These are phyloP conservation scores for Leishmania amazonensis DNA, from an alignment of 208 protist genomes.

Conservation along the genomic window DNA sequence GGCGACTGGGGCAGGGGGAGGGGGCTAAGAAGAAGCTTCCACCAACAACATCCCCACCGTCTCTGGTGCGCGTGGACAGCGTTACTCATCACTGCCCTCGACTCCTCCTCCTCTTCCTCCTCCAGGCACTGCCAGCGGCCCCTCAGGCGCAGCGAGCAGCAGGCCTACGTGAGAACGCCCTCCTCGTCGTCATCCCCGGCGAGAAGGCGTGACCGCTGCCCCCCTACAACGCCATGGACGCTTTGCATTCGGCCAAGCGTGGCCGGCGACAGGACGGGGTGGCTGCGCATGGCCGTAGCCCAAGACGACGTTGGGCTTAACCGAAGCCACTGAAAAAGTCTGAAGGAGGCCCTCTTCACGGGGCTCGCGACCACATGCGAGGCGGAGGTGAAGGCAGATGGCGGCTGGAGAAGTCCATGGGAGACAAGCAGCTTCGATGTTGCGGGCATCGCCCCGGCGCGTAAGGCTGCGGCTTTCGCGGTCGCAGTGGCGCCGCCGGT, in stretches of 20 bases:
- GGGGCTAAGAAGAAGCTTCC: not conserved
- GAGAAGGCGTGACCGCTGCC: constrained; percentile 29
- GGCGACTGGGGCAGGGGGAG: not conserved
- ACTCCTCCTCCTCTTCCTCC: not conserved
- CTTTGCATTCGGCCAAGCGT: constrained; percentile 24
- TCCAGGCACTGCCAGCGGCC: not conserved
- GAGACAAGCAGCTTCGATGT: constrained; percentile 28
- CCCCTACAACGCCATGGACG: constrained; percentile 8
- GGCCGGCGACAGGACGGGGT: constrained; percentile 23
- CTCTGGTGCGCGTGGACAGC: not conserved
- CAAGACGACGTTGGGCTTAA: constrained; percentile 14
- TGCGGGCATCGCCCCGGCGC: not conserved
- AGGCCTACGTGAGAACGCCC: not conserved
- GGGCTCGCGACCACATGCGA: constrained; percentile 10
- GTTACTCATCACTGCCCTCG: not conserved
- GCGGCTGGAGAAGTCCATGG: constrained; percentile 26
- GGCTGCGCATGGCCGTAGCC: constrained; percentile 1
- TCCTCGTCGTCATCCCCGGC: constrained; percentile 15
- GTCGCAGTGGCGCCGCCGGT: not conserved
- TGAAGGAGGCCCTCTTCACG: constrained; percentile 7
- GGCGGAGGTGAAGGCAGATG: constrained; percentile 24
- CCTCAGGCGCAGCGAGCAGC: not conserved
- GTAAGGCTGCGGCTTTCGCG: not conserved
- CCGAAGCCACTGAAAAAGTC: constrained; percentile 22
- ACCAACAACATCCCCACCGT: not conserved